Conservation (phyloP, 495 filamentous ascomycete species). For the Daldinia concentrica region DNA sequence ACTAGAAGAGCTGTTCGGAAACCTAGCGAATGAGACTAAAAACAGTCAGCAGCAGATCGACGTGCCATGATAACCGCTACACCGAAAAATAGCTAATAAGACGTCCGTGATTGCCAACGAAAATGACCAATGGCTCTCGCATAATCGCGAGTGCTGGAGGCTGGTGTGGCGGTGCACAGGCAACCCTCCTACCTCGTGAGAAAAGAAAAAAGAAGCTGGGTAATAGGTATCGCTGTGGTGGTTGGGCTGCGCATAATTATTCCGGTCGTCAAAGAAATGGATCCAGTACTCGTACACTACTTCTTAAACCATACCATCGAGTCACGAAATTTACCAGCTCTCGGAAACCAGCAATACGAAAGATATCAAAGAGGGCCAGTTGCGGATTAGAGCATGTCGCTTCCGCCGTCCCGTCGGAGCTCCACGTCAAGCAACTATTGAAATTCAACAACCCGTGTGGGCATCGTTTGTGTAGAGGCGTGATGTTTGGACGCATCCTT, state of each 20-base stretch:
- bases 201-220: not conserved
- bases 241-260: not conserved
- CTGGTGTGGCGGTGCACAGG: not conserved
- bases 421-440: constrained; percentile 15
- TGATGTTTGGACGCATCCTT: not conserved
- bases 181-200: not conserved
- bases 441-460: not conserved
- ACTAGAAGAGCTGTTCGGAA: not conserved
- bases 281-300: not conserved
- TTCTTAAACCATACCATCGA: not conserved
- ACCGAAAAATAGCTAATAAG: not conserved
- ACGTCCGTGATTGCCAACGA: not conserved
- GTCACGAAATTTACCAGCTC: not conserved
- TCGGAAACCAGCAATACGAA: not conserved
- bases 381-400: not conserved
- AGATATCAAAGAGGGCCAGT: not conserved
- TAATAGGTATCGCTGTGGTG: not conserved
- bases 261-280: not conserved
- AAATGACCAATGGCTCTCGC: not conserved
- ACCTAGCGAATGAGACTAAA: not conserved
- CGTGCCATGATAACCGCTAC: not conserved
- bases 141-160: not conserved
- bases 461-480: not conserved
- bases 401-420: constrained; percentile 1
- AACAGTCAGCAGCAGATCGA: not conserved